Conservation (phyloP, 108 stramenopile genomes). For the Cylindrotheca fusiformis region DNA sequence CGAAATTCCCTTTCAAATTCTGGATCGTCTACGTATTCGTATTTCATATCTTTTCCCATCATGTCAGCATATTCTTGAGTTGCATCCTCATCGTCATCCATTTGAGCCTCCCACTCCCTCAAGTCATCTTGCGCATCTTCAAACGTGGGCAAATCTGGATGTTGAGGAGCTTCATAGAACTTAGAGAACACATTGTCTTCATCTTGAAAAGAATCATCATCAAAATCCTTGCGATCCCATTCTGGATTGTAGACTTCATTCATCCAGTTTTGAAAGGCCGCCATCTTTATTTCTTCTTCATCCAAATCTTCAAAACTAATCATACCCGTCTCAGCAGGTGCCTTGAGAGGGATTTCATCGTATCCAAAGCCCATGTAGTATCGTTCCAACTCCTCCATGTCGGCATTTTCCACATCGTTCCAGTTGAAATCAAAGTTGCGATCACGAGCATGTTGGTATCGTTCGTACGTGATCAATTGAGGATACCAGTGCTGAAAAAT, state of each 20-base stretch:
- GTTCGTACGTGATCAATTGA: slow-evolving; percentile 61
- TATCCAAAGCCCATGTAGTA: slow-evolving; percentile 82
- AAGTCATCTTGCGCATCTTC: slow-evolving; percentile 65
- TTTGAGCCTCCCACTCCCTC: slow-evolving; percentile 57
- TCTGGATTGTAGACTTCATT: slow-evolving; percentile 86
- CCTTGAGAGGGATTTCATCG: slow-evolving; percentile 68
- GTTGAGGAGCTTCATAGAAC: slow-evolving; percentile 54
- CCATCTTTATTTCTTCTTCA: slow-evolving; percentile 84
- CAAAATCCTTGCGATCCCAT: slow-evolving; percentile 74
- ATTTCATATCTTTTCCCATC: slow-evolving; percentile 30
- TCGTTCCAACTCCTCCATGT: slow-evolving; percentile 65
- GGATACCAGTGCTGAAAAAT: slow-evolving; percentile 84
- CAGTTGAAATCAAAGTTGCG: slow-evolving; percentile 74
- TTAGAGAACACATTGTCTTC: slow-evolving; percentile 77
- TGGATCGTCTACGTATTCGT: slow-evolving; percentile 37
- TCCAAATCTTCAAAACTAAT: slow-evolving; percentile 71
- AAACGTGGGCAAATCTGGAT: slow-evolving; percentile 56
- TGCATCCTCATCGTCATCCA: slow-evolving; percentile 50
- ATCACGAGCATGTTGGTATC: slow-evolving; percentile 66
- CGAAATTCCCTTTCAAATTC: slow-evolving; percentile 75
- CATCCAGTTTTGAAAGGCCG: slow-evolving; percentile 83
- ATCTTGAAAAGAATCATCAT: slow-evolving; percentile 74
- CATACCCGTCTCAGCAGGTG: slow-evolving; percentile 68
- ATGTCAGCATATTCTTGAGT: slow-evolving; percentile 46
- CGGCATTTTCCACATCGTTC: slow-evolving; percentile 77